A percentile compares a stretch with the other conserved stretches of the same genome.
phyloP scores from a whole-genome alignment of 768 basidiomycete genomes.

The Scleroderma bovista region DNA sequence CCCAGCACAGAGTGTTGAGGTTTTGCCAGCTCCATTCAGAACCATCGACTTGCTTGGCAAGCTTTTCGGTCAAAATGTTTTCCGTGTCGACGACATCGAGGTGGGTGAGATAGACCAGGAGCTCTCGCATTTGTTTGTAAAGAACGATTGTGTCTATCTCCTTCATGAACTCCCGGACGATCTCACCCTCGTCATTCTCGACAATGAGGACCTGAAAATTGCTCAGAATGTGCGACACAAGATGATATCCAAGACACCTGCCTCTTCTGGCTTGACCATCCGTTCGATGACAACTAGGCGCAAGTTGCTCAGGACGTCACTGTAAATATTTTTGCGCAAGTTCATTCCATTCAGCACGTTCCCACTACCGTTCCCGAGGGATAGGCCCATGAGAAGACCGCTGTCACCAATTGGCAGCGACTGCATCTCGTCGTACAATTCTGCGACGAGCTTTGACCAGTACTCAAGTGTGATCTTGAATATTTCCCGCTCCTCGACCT shows the following conservation, averaged over 20 bases:
- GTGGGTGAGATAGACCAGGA: slow-evolving; percentile 96
- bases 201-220: slow-evolving; percentile 82
- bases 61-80: slow-evolving; percentile 94
- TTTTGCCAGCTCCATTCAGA: slow-evolving; percentile 99
- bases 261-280: slow-evolving; percentile 99
- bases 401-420: slow-evolving; percentile 84
- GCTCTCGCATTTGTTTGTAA: slow-evolving; percentile 98
- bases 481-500: slow-evolving; percentile 97
- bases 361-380: slow-evolving; percentile 58
- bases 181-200: slow-evolving; percentile 99
- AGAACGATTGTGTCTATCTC: slow-evolving; percentile 97
- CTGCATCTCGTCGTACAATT: slow-evolving; percentile 96
- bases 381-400: slow-evolving; percentile 83
- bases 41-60: slow-evolving; percentile 95
- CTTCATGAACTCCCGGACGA: slow-evolving; percentile 98
- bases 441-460: slow-evolving; percentile 93
- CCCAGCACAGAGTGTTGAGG: slow-evolving; percentile 98
- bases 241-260: slow-evolving; percentile 27
- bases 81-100: slow-evolving; percentile 95
- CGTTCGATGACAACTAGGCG: slow-evolving; percentile 94
- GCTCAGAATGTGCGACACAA: slow-evolving; percentile 5
- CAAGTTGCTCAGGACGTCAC: slow-evolving; percentile 90
- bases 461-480: slow-evolving; percentile 99
- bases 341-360: slow-evolving; percentile 74
- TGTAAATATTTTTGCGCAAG: slow-evolving; percentile 90